A percentile compares a stretch with the other conserved stretches of the same genome.
Evolutionary conservation across 305 asterid genomes (phyloP).

Genomic region (Solanum hybrid): DNA sequence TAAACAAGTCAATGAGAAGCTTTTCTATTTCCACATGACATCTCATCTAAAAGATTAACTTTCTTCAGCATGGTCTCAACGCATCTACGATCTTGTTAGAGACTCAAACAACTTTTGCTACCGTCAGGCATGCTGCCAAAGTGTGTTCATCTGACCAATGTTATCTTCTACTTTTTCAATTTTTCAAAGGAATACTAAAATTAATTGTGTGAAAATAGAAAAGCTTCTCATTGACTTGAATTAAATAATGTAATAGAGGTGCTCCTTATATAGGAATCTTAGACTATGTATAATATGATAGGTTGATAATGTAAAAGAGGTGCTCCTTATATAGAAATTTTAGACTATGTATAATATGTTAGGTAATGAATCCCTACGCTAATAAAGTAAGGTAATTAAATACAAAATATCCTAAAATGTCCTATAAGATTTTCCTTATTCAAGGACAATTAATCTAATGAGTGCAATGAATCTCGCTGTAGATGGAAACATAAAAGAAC

Average conservation of each 20-base stretch:
- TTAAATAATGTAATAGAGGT: not conserved
- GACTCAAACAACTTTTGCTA: not conserved
- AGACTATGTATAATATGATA: not conserved
- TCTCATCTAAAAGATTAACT: not conserved
- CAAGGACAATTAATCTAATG: not conserved
- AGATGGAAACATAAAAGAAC: not conserved
- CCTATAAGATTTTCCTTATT: not conserved
- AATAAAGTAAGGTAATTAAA: not conserved
- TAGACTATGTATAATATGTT: not conserved
- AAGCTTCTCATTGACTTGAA: not conserved
- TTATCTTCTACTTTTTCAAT: not conserved
- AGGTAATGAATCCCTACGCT: not conserved
- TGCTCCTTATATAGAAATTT: not conserved
- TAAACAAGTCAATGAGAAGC: not conserved
- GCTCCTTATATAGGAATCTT: not conserved
- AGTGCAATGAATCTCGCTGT: not conserved
- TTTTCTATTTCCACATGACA: not conserved
- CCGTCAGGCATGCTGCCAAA: not conserved
- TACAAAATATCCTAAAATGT: not conserved
- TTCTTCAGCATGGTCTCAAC: not conserved
- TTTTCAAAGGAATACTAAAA: not conserved
- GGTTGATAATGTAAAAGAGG: not conserved
- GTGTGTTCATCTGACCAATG: not conserved
- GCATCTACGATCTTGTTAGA: not conserved
- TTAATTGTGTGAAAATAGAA: not conserved